Base-by-base conservation (phyloP, 169 alveolate species). In the Plasmodium coatneyi region DNA sequence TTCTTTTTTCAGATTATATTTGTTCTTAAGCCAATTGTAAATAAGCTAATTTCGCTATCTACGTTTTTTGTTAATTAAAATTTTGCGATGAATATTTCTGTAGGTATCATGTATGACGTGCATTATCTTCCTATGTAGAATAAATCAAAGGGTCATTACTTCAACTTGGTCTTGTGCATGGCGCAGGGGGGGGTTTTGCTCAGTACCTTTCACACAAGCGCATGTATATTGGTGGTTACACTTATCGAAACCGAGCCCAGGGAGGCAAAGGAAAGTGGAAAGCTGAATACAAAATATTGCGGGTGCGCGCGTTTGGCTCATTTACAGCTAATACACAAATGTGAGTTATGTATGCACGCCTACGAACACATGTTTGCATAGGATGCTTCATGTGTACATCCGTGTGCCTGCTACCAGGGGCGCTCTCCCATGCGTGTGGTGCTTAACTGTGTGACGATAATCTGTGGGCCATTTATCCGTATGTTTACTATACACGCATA, bases 81-180 rank as follows among this genome's bases (percentile, higher is more conserved):
- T 82, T 54, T 46, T 54, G n/a, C 5, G 71, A 52, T 56, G 34
- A 82, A 39, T 60, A 82, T 82, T 49, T 46, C 60, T 82, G 54
- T 49, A 82, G 60, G 36, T 82, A 60, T 82, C 90, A 56, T 22
- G 71, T 22, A 56, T 49, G 80, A 56, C 90, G 39, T 32, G 90
- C 72, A 82, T 82, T 82, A 82, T 82, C 90, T 30, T 82, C 71
- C 60, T n/a, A 80, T 30, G 19, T 19, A 25, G 52, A 82, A 28
- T 54, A 32, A 28, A 60, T 12, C 41, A 52, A 52, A 16, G n/a
- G 76, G 19, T 39, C n/a, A 66, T 66, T 66, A 19, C 36, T 25
- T 66, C 30, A 66, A 66, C 36, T 66, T 66, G 41, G 76, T 66
- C 41, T 66, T 66, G 34, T 66, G 76, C 76, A 66, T 66, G 76